A percentile compares a stretch with the other conserved stretches of the same genome.
phyloP scores from a whole-genome alignment of 1,284 basidiomycete species.

The Entoloma clypeatum region DNA sequence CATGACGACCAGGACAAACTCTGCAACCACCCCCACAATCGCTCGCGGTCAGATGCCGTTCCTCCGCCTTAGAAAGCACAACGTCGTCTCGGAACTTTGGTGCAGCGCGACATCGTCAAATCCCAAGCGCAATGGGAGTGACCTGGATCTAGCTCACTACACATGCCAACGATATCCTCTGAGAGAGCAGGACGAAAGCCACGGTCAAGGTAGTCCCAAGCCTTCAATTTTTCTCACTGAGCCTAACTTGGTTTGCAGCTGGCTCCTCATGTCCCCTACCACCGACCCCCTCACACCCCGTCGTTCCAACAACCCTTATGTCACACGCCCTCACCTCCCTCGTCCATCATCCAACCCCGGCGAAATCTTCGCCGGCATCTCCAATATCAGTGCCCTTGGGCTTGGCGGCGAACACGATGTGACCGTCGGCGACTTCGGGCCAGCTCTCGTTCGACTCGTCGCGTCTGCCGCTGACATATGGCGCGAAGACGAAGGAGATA shows the following conservation, averaged over 20 bases:
- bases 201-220: constrained; percentile 53
- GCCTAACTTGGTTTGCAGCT: constrained; percentile 36
- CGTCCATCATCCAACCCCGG: constrained; percentile 55
- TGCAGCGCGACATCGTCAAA: constrained; percentile 48
- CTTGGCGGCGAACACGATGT: constrained; percentile 42
- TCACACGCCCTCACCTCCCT: neutral
- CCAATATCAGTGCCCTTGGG: constrained; percentile 41
- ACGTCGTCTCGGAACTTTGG: constrained; percentile 57
- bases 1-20: constrained; percentile 2
- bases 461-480: constrained; percentile 47
- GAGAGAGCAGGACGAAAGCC: constrained; percentile 77
- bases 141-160: constrained; percentile 75
- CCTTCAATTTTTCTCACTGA: neutral
- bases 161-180: constrained; percentile 65
- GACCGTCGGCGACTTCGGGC: constrained; percentile 10
- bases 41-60: constrained; percentile 57
- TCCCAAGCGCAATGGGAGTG: constrained; percentile 4
- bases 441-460: constrained; percentile 45
- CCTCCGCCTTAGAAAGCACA: constrained; percentile 55
- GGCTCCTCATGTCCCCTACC: constrained; percentile 36
- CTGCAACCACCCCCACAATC: constrained; percentile 25
- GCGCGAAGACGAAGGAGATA: constrained; percentile 59
- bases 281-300: constrained; percentile 1
- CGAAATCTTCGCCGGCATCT: constrained; percentile 66
- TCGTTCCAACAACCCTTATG: too few relatives aligned